phyloP scores from a whole-genome alignment of 2,329 filamentous ascomycete species.

The Chalara sp. region DNA sequence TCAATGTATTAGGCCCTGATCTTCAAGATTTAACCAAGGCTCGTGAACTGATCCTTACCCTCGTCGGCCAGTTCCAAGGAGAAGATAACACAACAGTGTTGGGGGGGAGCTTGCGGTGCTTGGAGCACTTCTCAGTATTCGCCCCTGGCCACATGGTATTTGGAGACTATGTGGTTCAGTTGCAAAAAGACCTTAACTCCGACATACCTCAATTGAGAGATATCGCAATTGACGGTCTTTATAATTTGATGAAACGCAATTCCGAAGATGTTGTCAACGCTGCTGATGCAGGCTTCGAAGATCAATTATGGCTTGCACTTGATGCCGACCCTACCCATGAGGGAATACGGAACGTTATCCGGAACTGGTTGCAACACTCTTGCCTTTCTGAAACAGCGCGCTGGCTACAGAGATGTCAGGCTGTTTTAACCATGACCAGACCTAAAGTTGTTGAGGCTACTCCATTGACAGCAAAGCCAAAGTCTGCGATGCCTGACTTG shows the following conservation, averaged over 20 bases:
- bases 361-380: conserved; percentile 91
- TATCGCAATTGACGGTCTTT: conserved; percentile 79
- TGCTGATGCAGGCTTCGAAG: conserved; percentile 74
- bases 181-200: conserved; percentile 73
- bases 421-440: conserved; percentile 81
- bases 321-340: conserved; percentile 71
- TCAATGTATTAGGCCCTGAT: conserved; percentile 94
- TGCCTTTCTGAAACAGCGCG: conserved; percentile 68
- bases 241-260: conserved; percentile 91
- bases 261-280: conserved; percentile 74
- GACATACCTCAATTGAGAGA: conserved; percentile 64
- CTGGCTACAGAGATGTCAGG: conserved; percentile 90
- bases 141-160: conserved; percentile 85
- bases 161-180: conserved; percentile 68
- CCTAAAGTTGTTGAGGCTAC: conserved; percentile 50
- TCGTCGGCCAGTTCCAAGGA: conserved; percentile 75
- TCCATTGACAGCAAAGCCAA: conserved; percentile 38
- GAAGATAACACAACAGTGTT: conserved; percentile 67
- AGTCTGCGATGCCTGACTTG: conserved; percentile 60
- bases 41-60: conserved; percentile 82
- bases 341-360: conserved; percentile 78
- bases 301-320: conserved; percentile 84
- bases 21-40: conserved; percentile 87
- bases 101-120: conserved; percentile 70
- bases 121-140: conserved; percentile 89